Percentiles rank a stretch among this genome's conserved stretches.
These are phyloP conservation scores for Gomphus sp. DNA, from an alignment of 1,284 basidiomycete genomes.

Conservation along the genomic window DNA sequence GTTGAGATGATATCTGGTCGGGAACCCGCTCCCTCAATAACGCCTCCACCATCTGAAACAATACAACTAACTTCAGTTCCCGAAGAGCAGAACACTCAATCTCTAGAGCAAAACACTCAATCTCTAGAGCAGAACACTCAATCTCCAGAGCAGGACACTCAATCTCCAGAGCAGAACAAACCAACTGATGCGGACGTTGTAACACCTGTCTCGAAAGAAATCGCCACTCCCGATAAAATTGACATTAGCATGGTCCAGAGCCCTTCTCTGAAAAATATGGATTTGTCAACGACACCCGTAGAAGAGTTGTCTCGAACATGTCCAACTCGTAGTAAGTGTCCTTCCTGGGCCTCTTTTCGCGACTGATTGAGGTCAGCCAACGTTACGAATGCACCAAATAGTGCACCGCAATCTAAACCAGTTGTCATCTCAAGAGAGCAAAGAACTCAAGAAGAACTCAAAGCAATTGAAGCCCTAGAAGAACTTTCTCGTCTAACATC, in stretches of 20 bases:
- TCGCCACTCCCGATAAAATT: not conserved
- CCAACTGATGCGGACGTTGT: not conserved
- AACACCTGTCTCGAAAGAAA: not conserved
- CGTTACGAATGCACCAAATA: not conserved
- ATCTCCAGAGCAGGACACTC: not conserved
- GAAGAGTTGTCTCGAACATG: not conserved
- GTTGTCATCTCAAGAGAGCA: not conserved
- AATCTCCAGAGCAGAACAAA: not conserved
- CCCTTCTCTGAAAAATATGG: not conserved
- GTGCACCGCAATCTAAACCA: not conserved
- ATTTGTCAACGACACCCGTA: not conserved
- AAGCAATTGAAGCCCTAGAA: conserved; percentile 10
- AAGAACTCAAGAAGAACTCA: conserved; percentile 9
- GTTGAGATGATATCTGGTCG: not conserved
- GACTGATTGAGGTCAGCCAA: not conserved
- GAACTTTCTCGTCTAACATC: conserved; percentile 7
- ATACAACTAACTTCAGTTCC: not conserved
- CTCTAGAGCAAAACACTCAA: too few relatives aligned
- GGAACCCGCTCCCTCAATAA: not conserved
- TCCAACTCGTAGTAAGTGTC: not conserved
- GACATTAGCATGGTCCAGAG: not conserved
- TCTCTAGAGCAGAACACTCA: not conserved
- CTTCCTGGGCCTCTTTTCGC: not conserved
- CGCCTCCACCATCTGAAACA: not conserved
- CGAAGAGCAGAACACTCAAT: not conserved